phyloP scores from a whole-genome alignment of 1,284 basidiomycete genomes.

The Schizopora paradoxa region DNA sequence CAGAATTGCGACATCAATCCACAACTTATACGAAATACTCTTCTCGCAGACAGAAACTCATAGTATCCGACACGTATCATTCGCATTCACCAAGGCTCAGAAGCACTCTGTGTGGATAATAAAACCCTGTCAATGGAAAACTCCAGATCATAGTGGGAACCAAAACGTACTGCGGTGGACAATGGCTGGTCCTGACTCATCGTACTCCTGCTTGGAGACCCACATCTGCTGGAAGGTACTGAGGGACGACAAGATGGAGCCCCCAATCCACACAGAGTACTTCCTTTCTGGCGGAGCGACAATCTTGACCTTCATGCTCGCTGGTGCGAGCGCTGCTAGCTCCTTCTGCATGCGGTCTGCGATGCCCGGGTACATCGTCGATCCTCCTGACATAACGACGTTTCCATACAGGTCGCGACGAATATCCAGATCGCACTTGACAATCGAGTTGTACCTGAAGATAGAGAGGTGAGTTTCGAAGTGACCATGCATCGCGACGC shows the following conservation, averaged over 20 bases:
- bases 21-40: no score
- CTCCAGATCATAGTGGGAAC: neutral
- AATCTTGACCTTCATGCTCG: conserved; percentile 93
- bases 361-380: conserved; percentile 97
- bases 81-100: conserved; percentile 22
- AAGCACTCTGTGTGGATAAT: conserved; percentile 27
- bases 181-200: conserved; percentile 81
- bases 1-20: no score
- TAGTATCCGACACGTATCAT: no score
- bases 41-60: no score
- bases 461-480: no score
- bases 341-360: conserved; percentile 98
- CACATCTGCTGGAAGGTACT: conserved; percentile 94
- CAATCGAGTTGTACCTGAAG: conserved; percentile 80
- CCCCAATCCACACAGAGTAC: conserved; percentile 99
- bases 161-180: conserved; percentile 64
- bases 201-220: conserved; percentile 92
- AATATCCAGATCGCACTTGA: conserved; percentile 77
- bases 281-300: conserved; percentile 90
- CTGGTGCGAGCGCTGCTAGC: conserved; percentile 81
- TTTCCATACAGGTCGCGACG: conserved; percentile 91
- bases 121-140: neutral
- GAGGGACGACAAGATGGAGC: conserved; percentile 93
- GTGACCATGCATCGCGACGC: neutral
- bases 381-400: conserved; percentile 93